A percentile compares a stretch with the other conserved stretches of the same genome.
phyloP scores from a whole-genome alignment of 208 protist genomes.

The Balamuthia mandrillaris region DNA sequence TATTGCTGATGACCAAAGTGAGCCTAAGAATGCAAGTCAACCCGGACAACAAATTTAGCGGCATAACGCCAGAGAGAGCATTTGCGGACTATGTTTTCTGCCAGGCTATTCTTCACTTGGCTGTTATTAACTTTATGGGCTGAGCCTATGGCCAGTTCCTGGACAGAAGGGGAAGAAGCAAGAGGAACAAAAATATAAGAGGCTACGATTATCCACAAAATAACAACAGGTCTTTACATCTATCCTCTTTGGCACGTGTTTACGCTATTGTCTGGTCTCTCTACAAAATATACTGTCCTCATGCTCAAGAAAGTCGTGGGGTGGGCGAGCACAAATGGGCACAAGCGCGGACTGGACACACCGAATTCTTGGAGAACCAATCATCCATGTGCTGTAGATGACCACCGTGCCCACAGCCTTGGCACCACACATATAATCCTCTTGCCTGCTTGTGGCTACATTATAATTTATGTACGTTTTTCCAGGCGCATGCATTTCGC shows the following conservation, averaged over 20 bases:
- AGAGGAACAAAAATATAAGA: no score
- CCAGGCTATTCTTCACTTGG: conserved; percentile 57
- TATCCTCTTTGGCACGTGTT: no score
- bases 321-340: no score
- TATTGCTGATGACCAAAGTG: conserved; percentile 8
- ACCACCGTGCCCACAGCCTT: conserved; percentile 34
- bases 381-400: conserved; percentile 34
- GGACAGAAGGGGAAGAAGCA: no score
- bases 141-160: no score
- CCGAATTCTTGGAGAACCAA: neutral
- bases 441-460: neutral
- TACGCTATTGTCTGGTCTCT: no score
- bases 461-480: neutral
- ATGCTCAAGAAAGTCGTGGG: no score
- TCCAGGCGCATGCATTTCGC: neutral
- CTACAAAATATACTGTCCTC: no score
- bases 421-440: conserved; percentile 36
- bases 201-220: no score
- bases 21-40: conserved; percentile 63
- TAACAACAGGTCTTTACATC: no score
- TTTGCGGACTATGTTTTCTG: conserved; percentile 57
- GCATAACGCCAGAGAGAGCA: conserved; percentile 53
- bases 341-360: no score
- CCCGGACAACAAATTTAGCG: conserved; percentile 46
- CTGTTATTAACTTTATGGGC: conserved; percentile 63